phyloP scores from a whole-genome alignment of 163 green algal genomes.

The Picocystis sp. region DNA sequence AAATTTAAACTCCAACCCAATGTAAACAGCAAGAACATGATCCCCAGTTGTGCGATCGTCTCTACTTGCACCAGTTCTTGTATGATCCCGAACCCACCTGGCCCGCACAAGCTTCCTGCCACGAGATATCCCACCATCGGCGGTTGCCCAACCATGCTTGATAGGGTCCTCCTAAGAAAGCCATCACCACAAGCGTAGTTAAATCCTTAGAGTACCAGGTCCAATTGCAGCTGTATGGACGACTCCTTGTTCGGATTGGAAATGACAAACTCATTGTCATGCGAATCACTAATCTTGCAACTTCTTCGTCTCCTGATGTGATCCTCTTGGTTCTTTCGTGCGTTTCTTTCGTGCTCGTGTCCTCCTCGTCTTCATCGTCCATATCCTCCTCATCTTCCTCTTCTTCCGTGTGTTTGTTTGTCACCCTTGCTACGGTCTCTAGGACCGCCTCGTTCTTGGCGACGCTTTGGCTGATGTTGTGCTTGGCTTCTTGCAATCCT shows the following conservation, averaged over 20 bases:
- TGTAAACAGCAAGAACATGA: slow-evolving; percentile 76
- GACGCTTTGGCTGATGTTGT: no score
- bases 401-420: no score
- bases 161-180: not conserved
- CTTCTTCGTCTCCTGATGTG: no score
- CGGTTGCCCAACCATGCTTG: slow-evolving; percentile 39
- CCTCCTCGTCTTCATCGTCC: no score
- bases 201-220: slow-evolving; percentile 24
- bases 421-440: no score
- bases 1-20: slow-evolving; percentile 71
- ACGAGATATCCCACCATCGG: slow-evolving; percentile 90
- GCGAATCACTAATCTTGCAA: not conserved
- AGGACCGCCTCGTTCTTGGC: no score
- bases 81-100: slow-evolving; percentile 51
- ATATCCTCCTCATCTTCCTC: no score
- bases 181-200: not conserved
- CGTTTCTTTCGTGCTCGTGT: no score
- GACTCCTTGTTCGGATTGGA: slow-evolving; percentile 24
- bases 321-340: no score
- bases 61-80: slow-evolving; percentile 45
- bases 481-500: no score
- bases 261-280: slow-evolving; percentile 40
- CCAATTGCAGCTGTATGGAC: slow-evolving; percentile 31
- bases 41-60: slow-evolving; percentile 54
- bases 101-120: slow-evolving; percentile 57